phyloP scores from a whole-genome alignment of 768 basidiomycete genomes.

The Psilocybe sp. region DNA sequence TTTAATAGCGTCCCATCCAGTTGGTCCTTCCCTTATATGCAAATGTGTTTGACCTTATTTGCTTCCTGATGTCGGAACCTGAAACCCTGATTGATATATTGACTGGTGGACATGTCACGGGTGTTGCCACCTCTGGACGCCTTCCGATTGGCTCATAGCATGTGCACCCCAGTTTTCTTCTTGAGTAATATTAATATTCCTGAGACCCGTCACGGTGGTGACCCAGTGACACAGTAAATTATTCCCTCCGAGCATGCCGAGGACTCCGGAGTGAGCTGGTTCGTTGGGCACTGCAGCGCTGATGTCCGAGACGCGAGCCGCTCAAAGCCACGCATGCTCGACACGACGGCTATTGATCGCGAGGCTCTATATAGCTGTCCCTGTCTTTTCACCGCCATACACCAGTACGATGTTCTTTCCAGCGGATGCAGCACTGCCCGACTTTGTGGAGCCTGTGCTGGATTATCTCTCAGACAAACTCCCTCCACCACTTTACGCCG shows the following conservation, averaged over 20 bases:
- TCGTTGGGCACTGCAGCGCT: too few relatives aligned
- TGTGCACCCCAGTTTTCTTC: constrained; percentile 25
- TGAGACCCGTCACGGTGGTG: background rate
- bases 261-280: background rate
- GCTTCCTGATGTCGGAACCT: constrained; percentile 12
- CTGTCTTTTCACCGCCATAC: background rate
- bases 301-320: too few relatives aligned
- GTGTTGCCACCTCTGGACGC: constrained; percentile 14
- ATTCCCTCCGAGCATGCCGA: constrained; percentile 1
- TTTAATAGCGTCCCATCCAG: constrained; percentile 10
- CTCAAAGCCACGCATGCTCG: too few relatives aligned
- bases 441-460: constrained; percentile 51
- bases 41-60: constrained; percentile 22
- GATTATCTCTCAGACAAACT: constrained; percentile 51
- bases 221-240: background rate
- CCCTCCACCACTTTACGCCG: constrained; percentile 52
- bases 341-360: too few relatives aligned
- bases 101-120: constrained; percentile 13
- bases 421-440: constrained; percentile 36
- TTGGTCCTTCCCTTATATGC: constrained; percentile 25
- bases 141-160: constrained; percentile 22
- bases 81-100: constrained; percentile 16
- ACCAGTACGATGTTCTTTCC: constrained; percentile 18
- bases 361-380: background rate
- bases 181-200: constrained; percentile 4